A percentile compares a stretch with the other conserved stretches of the same genome.
Evolutionary conservation across 345 rosid genomes (phyloP).

Genomic region (Microcos paniculata): DNA sequence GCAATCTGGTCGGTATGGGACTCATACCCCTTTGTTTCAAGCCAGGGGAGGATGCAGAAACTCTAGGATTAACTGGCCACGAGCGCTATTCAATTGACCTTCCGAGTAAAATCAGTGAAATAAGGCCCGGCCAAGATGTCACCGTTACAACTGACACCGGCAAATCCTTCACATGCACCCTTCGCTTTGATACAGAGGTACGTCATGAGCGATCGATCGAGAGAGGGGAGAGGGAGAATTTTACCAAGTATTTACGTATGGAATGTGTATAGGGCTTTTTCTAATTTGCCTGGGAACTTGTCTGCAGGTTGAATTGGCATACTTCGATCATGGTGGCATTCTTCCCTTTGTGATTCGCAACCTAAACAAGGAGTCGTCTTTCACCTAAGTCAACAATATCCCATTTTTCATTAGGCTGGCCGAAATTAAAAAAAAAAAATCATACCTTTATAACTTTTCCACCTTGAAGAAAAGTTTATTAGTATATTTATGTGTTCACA

Average conservation of each 20-base stretch:
- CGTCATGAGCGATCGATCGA: background rate
- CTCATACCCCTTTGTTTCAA: conserved; percentile 63
- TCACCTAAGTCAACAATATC: no score
- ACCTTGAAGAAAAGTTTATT: no score
- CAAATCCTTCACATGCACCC: conserved; percentile 69
- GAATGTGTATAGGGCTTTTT: background rate
- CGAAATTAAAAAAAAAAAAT: no score
- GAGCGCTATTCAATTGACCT: conserved; percentile 62
- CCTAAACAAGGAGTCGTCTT: background rate
- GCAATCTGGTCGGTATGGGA: conserved; percentile 67
- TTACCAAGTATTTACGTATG: background rate
- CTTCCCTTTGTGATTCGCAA: conserved; percentile 40
- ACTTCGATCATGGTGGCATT: conserved; percentile 80
- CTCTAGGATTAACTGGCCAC: conserved; percentile 55
- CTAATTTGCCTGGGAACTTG: background rate
- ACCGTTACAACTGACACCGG: conserved; percentile 61
- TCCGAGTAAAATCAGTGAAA: conserved; percentile 54
- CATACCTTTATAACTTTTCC: no score
- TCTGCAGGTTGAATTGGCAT: conserved; percentile 70
- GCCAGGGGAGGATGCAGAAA: conserved; percentile 56
- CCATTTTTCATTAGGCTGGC: no score
- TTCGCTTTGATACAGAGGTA: conserved; percentile 84
- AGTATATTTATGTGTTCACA: no score
- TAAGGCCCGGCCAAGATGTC: conserved; percentile 82
- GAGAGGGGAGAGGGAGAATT: background rate